A percentile compares a stretch with the other conserved stretches of the same genome.
These are phyloP conservation scores for Didymella pomorum DNA, from an alignment of 2,329 filamentous ascomycete species.

Conservation along the genomic window DNA sequence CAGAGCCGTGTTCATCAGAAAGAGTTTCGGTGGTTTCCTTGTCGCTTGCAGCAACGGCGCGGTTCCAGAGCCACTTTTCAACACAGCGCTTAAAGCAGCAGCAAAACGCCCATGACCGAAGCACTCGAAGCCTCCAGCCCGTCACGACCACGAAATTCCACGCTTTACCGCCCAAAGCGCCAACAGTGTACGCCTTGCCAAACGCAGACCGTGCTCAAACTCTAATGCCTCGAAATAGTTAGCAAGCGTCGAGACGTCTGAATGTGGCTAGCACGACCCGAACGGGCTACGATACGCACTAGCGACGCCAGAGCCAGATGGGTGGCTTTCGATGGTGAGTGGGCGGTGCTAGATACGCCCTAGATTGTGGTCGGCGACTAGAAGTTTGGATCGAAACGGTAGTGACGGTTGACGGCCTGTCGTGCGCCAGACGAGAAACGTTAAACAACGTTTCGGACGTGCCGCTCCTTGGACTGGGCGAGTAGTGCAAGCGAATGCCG, in stretches of 20 bases:
- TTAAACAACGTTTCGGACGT: conserved; percentile 19
- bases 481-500: conserved; percentile 8
- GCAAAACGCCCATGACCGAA: conserved; percentile 2
- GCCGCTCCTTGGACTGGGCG: conserved; percentile 20
- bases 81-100: conserved; percentile 5
- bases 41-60: conserved; percentile 14
- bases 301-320: conserved; percentile 3
- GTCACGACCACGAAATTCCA: background rate
- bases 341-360: background rate
- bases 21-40: conserved; percentile 6
- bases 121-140: background rate
- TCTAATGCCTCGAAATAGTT: conserved; percentile 1
- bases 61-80: conserved; percentile 9
- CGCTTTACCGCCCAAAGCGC: conserved; percentile 4
- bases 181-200: conserved; percentile 8
- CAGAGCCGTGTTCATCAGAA: conserved; percentile 3
- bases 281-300: conserved; percentile 13
- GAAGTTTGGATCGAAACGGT: conserved; percentile 20
- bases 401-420: conserved; percentile 21
- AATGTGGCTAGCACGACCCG: background rate
- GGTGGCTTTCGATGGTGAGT: background rate
- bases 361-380: conserved; percentile 17
- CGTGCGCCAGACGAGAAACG: conserved; percentile 17
- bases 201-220: conserved; percentile 5
- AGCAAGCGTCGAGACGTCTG: background rate